Evolutionary conservation across 139 green algal species (phyloP).

Genomic region (Chlamydomonas incerta): DNA sequence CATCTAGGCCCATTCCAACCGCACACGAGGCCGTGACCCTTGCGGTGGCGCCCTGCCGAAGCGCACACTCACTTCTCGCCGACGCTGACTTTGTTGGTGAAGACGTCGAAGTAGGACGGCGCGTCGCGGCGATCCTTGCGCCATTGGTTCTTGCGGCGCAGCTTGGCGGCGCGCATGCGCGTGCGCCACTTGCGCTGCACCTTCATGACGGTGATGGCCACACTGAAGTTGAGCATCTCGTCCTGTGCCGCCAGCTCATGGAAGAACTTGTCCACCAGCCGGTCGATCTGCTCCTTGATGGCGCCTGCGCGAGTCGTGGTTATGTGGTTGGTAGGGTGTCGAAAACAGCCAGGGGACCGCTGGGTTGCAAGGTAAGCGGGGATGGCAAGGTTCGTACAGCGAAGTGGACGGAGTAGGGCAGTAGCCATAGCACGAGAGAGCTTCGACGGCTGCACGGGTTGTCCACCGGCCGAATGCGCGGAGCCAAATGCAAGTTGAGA

Average conservation of each 20-base stretch:
- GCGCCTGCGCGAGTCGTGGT: constrained; percentile 49
- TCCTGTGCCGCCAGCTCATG: constrained; percentile 56
- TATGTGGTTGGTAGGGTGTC: no score
- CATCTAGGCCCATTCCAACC: no score
- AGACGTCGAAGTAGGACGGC: constrained; percentile 1
- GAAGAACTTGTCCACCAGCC: constrained; percentile 77
- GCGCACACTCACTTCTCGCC: constrained; percentile 9
- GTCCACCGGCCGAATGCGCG: no score
- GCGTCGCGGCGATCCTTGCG: constrained; percentile 1
- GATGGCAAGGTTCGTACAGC: no score
- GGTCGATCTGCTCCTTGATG: constrained; percentile 72
- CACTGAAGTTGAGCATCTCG: constrained; percentile 78
- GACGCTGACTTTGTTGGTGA: background rate
- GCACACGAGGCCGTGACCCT: no score
- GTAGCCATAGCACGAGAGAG: no score
- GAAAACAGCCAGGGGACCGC: background rate
- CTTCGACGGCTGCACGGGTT: no score
- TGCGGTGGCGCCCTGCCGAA: no score
- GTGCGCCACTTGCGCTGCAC: constrained; percentile 74
- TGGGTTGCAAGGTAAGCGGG: no score
- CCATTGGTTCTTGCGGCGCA: constrained; percentile 53
- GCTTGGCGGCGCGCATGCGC: constrained; percentile 66
- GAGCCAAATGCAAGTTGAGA: no score
- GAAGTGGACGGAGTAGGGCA: no score
- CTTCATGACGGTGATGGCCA: constrained; percentile 74